phyloP scores from a whole-genome alignment of 257 asterid species.

The Perilla frutescens region DNA sequence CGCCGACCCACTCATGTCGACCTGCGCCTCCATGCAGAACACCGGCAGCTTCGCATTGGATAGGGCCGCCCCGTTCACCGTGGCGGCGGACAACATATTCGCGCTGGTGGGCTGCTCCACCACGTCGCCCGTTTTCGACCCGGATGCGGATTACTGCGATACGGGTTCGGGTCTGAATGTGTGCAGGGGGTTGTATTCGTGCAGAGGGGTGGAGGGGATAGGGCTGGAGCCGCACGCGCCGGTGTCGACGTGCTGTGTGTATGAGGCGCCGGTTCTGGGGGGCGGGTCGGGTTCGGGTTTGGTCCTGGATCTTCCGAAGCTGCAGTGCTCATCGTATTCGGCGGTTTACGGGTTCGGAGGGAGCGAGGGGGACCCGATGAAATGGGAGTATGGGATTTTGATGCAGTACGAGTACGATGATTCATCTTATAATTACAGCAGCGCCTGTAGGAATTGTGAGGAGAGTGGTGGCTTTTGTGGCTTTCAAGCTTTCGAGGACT shows the following conservation, averaged over 20 bases:
- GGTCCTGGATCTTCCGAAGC: constrained; percentile 72
- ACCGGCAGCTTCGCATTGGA: constrained; percentile 62
- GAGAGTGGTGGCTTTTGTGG: constrained; percentile 80
- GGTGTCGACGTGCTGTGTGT: constrained; percentile 68
- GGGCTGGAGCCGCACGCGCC: constrained; percentile 64
- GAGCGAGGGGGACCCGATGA: constrained; percentile 73
- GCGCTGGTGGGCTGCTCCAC: constrained; percentile 70
- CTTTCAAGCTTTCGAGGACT: constrained; percentile 46
- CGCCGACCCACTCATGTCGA: constrained; percentile 73
- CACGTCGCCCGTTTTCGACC: constrained; percentile 68
- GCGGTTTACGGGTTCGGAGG: constrained; percentile 75
- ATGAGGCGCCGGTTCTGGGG: constrained; percentile 41
- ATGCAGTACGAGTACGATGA: constrained; percentile 50
- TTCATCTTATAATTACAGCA: constrained; percentile 39
- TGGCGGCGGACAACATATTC: constrained; percentile 51
- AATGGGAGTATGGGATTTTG: constrained; percentile 72
- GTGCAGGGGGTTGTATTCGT: constrained; percentile 69
- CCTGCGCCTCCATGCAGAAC: constrained; percentile 78
- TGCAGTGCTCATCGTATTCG: constrained; percentile 74
- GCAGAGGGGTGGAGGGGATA: constrained; percentile 57
- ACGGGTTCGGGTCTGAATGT: constrained; percentile 61
- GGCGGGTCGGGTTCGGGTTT: constrained; percentile 48
- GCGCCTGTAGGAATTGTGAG: constrained; percentile 65
- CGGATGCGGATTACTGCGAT: constrained; percentile 55
- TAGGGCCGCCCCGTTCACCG: constrained; percentile 47